Evolutionary conservation across 139 green algal genomes (phyloP).

Genomic region (Coccomyxa sp.): DNA sequence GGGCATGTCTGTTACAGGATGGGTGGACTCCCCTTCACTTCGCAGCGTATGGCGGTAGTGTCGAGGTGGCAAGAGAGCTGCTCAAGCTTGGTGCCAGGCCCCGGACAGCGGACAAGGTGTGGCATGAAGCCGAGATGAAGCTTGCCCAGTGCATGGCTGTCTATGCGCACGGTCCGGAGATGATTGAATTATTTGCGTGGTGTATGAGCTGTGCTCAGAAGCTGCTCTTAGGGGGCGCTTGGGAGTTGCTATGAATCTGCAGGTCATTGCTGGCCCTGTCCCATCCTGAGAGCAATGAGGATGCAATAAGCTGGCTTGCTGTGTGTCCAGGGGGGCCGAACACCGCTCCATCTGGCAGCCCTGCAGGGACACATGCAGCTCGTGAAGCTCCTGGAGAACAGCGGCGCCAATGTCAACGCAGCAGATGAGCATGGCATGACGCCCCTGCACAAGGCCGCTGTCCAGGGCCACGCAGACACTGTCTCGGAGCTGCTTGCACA

Average conservation of each 20-base stretch:
- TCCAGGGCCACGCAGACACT: constrained; percentile 8
- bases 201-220: too few species aligned
- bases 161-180: too few species aligned
- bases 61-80: constrained; percentile 7
- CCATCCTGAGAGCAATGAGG: neutral
- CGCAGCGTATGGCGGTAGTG: constrained; percentile 6
- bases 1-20: too few species aligned
- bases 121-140: neutral
- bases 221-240: neutral
- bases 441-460: constrained; percentile 19
- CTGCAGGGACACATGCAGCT: constrained; percentile 11
- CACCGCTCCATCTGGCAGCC: constrained; percentile 13
- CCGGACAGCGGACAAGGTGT: constrained; percentile 11
- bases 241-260: neutral
- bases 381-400: neutral
- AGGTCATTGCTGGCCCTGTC: neutral
- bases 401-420: neutral
- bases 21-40: constrained; percentile 18
- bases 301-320: neutral
- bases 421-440: constrained; percentile 16
- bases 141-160: too few species aligned
- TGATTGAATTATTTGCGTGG: too few species aligned
- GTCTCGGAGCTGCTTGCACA: constrained; percentile 4
- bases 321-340: constrained; percentile 4
- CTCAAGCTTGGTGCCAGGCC: constrained; percentile 7